Conservation (phyloP, 2,329 filamentous ascomycete species). For the Cytospora piceae region DNA sequence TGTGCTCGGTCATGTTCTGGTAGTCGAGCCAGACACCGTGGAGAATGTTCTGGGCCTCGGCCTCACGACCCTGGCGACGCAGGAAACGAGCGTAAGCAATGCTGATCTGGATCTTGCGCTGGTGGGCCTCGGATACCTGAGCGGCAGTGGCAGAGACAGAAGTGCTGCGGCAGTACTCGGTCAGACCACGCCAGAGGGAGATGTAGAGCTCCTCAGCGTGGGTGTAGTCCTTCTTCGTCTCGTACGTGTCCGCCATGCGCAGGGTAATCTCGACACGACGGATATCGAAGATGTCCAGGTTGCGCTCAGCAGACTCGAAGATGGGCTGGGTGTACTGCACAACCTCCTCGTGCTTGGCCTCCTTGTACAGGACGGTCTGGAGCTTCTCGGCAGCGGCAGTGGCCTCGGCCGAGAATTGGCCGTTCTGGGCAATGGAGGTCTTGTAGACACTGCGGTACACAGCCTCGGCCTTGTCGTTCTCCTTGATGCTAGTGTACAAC, state of each 20-base stretch:
- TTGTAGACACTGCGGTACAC: constrained; percentile 30
- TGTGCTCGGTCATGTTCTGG: constrained; percentile 30
- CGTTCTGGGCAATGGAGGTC: constrained; percentile 26
- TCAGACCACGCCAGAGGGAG: constrained; percentile 33
- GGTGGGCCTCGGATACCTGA: constrained; percentile 30
- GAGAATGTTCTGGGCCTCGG: constrained; percentile 32
- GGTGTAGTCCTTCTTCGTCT: constrained; percentile 31
- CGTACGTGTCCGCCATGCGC: constrained; percentile 29
- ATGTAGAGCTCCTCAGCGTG: constrained; percentile 34
- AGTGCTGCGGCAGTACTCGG: constrained; percentile 31
- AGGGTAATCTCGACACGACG: constrained; percentile 30
- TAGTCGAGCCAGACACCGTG: constrained; percentile 33
- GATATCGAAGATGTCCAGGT: constrained; percentile 30
- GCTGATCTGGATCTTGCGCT: constrained; percentile 33
- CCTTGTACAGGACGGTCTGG: constrained; percentile 29
- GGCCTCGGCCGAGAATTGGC: constrained; percentile 28
- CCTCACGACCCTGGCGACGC: constrained; percentile 29
- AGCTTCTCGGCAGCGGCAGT: constrained; percentile 30
- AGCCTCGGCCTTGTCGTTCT: constrained; percentile 29
- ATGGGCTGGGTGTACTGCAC: constrained; percentile 31
- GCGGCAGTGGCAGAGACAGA: constrained; percentile 21
- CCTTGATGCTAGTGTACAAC: constrained; percentile 31
- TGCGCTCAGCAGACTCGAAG: constrained; percentile 30
- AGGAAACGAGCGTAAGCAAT: constrained; percentile 32
- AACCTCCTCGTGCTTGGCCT: constrained; percentile 29